Base-by-base conservation (phyloP, 805 yeast genomes). In the Sugiyamaella chiloensis region DNA sequence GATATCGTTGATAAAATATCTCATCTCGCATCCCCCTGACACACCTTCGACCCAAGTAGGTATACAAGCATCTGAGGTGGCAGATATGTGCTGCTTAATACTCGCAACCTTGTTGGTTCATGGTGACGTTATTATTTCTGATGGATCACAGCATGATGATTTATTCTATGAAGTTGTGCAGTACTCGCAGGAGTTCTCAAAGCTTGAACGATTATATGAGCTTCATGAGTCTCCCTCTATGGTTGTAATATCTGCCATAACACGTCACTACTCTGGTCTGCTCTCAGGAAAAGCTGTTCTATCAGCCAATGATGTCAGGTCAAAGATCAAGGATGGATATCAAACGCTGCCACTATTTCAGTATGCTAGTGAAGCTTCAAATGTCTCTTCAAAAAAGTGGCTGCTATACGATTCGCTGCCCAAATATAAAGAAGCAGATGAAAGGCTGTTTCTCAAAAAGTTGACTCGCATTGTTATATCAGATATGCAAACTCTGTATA, bases 61-160 rank as follows among this genome's bases (percentile, higher is more conserved):
- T 12, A 26, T 36, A 27, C 39, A 21, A 36, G 48, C 57, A 2
- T 19, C 42, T 1, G 52, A 51, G 17, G 41, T 54, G 3, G 48
- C 50, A 24, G 53, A 48, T 3, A 48, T 59, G 23, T 44, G 62
- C 2, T 39, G 53, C 9, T 50, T 51, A 1, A 43, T 55, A 12
- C 39, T 67, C 3, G 65, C 66, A 2, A 43, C 57, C 3, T 60
- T 63, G 9, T 52, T 65, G 42, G 46, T 62, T 2, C 52, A 62
- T 8, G 64, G 66, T 21, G 69, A 67, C 14, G 53, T 59, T 11
- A 50, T 69, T 17, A 55, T 64, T 4, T 54, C 59, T n/a, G 61
- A 56, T 11, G 60, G 59, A 20, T 58, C 59, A 24, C 61, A 66
- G 54, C 52, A 56, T 46, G 64, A 61, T 31, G 64, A 63, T 35